These are phyloP conservation scores for Boletus barrowsii DNA, from an alignment of 768 basidiomycete species.

Conservation along the genomic window DNA sequence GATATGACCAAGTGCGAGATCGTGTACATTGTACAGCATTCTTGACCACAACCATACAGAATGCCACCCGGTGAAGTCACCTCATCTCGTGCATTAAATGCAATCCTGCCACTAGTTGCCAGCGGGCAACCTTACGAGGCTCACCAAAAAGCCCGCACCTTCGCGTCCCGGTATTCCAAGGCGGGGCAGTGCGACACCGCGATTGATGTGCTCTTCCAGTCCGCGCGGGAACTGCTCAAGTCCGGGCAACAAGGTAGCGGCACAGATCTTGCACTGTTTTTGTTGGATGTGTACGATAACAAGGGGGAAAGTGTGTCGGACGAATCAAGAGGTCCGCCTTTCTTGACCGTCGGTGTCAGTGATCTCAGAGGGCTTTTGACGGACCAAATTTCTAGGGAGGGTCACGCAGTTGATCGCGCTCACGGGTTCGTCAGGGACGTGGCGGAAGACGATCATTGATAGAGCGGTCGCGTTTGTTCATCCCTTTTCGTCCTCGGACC, in stretches of 20 bases:
- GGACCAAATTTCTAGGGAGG: conserved; percentile 50
- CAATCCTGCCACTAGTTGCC: conserved; percentile 70
- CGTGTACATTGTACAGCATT: not conserved
- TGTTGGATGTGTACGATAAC: conserved; percentile 81
- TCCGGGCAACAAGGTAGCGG: conserved; percentile 86
- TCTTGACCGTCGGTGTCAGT: not conserved
- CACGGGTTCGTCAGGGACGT: conserved; percentile 71
- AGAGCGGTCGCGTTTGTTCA: conserved; percentile 73
- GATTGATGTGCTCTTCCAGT: conserved; percentile 90
- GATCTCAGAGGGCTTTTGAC: not conserved
- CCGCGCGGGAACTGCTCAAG: conserved; percentile 85
- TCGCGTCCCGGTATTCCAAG: conserved; percentile 84
- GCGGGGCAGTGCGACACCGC: conserved; percentile 80
- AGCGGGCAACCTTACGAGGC: conserved; percentile 82
- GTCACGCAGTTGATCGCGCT: conserved; percentile 91
- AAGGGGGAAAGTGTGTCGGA: conserved; percentile 71
- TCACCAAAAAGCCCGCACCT: conserved; percentile 95
- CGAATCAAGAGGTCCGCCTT: conserved; percentile 70
- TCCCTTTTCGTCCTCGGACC: conserved; percentile 5
- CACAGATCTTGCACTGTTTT: conserved; percentile 73
- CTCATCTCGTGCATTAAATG: conserved; percentile 66
- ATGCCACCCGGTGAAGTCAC: conserved; percentile 34
- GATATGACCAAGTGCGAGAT: not conserved
- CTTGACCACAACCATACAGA: conserved; percentile 8
- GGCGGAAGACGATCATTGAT: conserved; percentile 90